Evolutionary conservation across 257 asterid genomes (phyloP).

Genomic region (Solanum lycopersicoides): DNA sequence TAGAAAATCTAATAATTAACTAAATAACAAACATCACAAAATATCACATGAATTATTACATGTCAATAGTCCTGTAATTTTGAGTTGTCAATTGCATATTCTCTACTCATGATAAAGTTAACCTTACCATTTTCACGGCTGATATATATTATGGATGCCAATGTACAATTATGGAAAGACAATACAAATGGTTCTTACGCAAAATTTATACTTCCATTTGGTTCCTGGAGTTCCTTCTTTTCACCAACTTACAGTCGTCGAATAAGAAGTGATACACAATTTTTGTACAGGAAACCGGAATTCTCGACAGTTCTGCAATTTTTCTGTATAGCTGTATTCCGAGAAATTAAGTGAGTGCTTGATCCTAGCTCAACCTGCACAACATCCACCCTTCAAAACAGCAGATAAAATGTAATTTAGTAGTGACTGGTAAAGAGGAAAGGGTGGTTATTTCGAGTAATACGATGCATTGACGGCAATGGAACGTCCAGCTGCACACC

Average conservation of each 20-base stretch:
- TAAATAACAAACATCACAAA: too few relatives aligned
- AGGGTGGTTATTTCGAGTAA: neutral
- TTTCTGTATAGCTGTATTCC: neutral
- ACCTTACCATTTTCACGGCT: neutral
- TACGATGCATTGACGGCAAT: neutral
- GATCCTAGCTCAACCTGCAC: conserved; percentile 9
- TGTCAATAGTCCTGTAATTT: neutral
- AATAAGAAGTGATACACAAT: neutral
- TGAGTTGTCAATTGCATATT: neutral
- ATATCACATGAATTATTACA: neutral
- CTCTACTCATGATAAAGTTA: neutral
- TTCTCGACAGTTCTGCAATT: neutral
- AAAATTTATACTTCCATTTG: neutral
- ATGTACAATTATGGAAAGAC: neutral
- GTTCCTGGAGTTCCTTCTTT: neutral
- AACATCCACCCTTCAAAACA: conserved; percentile 17
- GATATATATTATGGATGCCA: neutral
- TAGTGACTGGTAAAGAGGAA: neutral
- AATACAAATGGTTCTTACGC: neutral
- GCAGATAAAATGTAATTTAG: neutral
- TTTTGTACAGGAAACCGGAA: neutral
- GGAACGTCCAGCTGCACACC: neutral
- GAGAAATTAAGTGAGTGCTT: neutral
- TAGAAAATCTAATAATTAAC: neutral
- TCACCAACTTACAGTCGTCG: neutral